Conservation (phyloP, 345 rosid species). For the Syzygium aqueum region DNA sequence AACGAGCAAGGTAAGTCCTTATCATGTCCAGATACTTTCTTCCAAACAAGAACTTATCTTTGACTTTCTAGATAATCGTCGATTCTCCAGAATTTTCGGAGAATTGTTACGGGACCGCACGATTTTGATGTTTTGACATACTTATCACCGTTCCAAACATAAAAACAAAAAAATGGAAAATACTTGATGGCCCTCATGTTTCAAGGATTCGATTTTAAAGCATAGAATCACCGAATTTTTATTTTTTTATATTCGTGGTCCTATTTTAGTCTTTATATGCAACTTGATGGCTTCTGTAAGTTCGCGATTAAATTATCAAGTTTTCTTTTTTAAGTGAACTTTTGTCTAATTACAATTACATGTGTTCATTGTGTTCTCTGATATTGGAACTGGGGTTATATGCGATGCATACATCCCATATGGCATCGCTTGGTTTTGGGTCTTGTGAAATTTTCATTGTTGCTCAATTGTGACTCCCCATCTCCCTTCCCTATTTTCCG, state of each 20-base stretch:
- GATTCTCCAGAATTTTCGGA: neutral
- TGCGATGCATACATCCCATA: too few species aligned
- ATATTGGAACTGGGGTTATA: too few species aligned
- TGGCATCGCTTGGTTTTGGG: neutral
- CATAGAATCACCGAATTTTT: too few species aligned
- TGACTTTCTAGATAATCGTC: neutral
- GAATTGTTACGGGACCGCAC: neutral
- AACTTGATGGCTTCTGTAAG: neutral
- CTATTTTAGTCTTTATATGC: neutral
- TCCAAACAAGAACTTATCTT: neutral
- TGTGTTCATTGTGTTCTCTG: too few species aligned
- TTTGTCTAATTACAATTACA: neutral
- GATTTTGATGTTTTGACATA: neutral
- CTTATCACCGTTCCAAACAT: neutral
- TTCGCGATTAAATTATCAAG: neutral
- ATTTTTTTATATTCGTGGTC: accelerated
- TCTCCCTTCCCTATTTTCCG: neutral
- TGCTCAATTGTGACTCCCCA: too few species aligned
- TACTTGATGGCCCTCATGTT: neutral
- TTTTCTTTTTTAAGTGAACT: neutral
- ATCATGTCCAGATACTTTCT: neutral
- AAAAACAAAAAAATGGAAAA: neutral
- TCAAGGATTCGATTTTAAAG: neutral
- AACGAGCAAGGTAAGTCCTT: neutral
- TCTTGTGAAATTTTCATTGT: neutral